Evolutionary conservation across 2,329 filamentous ascomycete genomes (phyloP).

Genomic region (Alternaria burnsii): DNA sequence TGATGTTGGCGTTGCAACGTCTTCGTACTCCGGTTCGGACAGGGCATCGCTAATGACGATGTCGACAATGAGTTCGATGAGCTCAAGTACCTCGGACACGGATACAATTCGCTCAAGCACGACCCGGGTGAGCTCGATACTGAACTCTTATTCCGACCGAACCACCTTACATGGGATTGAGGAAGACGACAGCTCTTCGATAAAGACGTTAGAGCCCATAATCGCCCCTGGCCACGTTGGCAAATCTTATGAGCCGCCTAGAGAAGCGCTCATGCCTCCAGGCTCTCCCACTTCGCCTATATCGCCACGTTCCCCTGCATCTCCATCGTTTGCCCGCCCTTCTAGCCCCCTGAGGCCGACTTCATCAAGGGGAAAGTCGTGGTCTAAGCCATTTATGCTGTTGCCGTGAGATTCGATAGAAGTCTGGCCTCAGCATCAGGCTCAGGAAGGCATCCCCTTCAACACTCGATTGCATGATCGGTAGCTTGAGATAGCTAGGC

Average conservation of each 20-base stretch:
- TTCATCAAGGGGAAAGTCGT: conserved; percentile 33
- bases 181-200: conserved; percentile 42
- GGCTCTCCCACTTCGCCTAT: conserved; percentile 24
- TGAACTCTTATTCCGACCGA: conserved; percentile 44
- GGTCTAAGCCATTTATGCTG: conserved; percentile 44
- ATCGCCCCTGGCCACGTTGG: conserved; percentile 17
- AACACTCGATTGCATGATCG: neutral
- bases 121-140: conserved; percentile 40
- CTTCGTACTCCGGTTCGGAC: conserved; percentile 39
- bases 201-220: conserved; percentile 34
- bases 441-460: conserved; percentile 20
- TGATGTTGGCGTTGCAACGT: conserved; percentile 36
- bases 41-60: conserved; percentile 39
- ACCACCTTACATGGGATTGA: conserved; percentile 41
- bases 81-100: conserved; percentile 35
- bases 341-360: conserved; percentile 26
- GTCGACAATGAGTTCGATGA: conserved; percentile 41
- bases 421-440: neutral
- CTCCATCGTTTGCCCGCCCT: conserved; percentile 21
- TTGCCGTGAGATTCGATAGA: conserved; percentile 33
- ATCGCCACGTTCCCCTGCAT: conserved; percentile 16
- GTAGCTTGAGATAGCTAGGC: conserved; percentile 19
- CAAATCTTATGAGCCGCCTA: conserved; percentile 27
- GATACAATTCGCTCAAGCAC: conserved; percentile 42
- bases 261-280: conserved; percentile 29